Conservation (phyloP, 495 filamentous ascomycete species). For the Saxophila tyrrhenica region DNA sequence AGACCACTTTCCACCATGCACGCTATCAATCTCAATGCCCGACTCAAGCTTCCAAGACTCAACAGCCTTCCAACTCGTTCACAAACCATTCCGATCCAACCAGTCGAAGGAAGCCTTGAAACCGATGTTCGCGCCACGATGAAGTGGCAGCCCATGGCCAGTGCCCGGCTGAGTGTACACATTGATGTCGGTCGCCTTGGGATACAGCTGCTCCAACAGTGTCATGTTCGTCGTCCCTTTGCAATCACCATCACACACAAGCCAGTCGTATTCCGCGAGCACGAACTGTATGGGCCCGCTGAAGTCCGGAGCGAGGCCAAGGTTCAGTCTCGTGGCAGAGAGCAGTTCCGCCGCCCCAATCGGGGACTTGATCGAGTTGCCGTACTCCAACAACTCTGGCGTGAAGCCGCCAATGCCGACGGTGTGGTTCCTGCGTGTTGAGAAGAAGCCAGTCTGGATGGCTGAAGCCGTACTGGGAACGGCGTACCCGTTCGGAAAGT, state of each 20-base stretch:
- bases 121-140: slow-evolving; percentile 27
- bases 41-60: too few relatives aligned
- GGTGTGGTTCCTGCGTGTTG: slow-evolving; percentile 14
- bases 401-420: slow-evolving; percentile 15
- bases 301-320: slow-evolving; percentile 15
- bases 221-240: slow-evolving; percentile 5
- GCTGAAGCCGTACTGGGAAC: slow-evolving; percentile 8
- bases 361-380: slow-evolving; percentile 21
- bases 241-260: slow-evolving; percentile 21
- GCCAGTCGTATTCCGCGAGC: slow-evolving; percentile 23
- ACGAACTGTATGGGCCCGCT: slow-evolving; percentile 26
- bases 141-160: slow-evolving; percentile 30
- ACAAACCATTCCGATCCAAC: slow-evolving; percentile 25
- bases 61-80: too few relatives aligned
- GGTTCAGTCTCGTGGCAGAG: background rate
- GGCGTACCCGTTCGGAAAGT: background rate
- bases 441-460: slow-evolving; percentile 20
- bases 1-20: too few relatives aligned
- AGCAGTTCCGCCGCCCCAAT: slow-evolving; percentile 20
- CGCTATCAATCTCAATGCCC: too few relatives aligned
- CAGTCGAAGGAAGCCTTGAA: slow-evolving; percentile 27
- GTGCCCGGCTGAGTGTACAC: slow-evolving; percentile 26
- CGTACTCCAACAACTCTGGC: slow-evolving; percentile 20
- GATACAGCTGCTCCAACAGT: slow-evolving; percentile 10
- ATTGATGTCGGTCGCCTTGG: slow-evolving; percentile 21